These are phyloP conservation scores for Chaetomium sp. DNA, from an alignment of 2,329 filamentous ascomycete genomes.

Conservation along the genomic window DNA sequence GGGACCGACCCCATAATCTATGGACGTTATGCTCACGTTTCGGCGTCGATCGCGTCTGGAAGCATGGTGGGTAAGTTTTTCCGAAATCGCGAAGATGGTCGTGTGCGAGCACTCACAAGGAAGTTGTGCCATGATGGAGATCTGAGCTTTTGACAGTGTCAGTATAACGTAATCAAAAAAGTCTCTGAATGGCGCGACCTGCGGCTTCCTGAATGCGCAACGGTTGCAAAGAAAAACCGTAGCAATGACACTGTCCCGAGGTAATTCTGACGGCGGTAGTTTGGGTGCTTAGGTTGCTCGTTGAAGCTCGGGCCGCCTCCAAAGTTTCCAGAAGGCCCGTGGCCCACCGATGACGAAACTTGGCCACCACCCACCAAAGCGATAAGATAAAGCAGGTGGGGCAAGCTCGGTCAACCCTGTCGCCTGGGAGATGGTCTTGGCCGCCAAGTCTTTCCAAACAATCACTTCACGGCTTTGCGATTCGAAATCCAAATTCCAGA, in stretches of 20 bases:
- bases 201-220: neutral
- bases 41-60: conserved; percentile 93
- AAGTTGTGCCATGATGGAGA: conserved; percentile 36
- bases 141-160: neutral
- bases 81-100: neutral
- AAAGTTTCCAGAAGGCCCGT: conserved; percentile 15
- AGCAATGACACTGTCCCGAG: neutral
- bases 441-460: conserved; percentile 23
- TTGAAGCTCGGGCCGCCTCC: conserved; percentile 31
- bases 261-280: neutral
- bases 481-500: neutral
- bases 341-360: conserved; percentile 34
- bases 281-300: conserved; percentile 4
- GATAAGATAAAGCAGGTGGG: conserved; percentile 36
- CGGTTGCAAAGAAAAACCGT: neutral
- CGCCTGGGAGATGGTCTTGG: conserved; percentile 31
- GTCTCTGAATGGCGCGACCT: neutral
- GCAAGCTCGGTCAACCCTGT: conserved; percentile 19
- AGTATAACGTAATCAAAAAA: neutral
- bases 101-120: conserved; percentile 32
- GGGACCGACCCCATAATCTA: neutral
- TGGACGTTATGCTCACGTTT: conserved; percentile 65
- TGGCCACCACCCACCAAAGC: conserved; percentile 21
- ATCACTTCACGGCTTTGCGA: conserved; percentile 13
- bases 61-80: conserved; percentile 27